phyloP scores from a whole-genome alignment of 495 filamentous ascomycete species.

The Terfezia claveryi region DNA sequence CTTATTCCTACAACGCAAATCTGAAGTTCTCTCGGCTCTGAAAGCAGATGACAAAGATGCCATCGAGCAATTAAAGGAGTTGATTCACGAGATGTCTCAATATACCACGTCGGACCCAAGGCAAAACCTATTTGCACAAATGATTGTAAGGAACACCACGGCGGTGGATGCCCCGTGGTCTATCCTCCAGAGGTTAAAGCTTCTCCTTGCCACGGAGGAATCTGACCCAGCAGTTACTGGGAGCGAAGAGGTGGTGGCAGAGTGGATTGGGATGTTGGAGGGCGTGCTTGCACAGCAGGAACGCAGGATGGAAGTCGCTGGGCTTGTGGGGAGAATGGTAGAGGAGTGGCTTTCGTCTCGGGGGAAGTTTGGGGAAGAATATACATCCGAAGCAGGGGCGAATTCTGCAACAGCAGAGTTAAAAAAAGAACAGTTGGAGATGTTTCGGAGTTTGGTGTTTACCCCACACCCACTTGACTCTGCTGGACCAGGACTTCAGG shows the following conservation, averaged over 20 bases:
- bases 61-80: not conserved
- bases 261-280: slow-evolving; percentile 40
- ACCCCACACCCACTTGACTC: slow-evolving; percentile 26
- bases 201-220: slow-evolving; percentile 4
- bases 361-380: slow-evolving; percentile 1
- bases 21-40: slow-evolving; percentile 15
- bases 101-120: slow-evolving; percentile 20
- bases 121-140: slow-evolving; percentile 23
- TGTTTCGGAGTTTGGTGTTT: slow-evolving; percentile 41
- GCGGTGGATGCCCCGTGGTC: slow-evolving; percentile 7
- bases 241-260: slow-evolving; percentile 31
- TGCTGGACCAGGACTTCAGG: not conserved
- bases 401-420: slow-evolving; percentile 20
- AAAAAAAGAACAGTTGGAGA: slow-evolving; percentile 27
- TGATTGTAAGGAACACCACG: slow-evolving; percentile 20
- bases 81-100: not conserved
- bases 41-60: slow-evolving; percentile 1
- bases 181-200: slow-evolving; percentile 4
- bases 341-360: slow-evolving; percentile 10
- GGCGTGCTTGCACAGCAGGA: slow-evolving; percentile 44
- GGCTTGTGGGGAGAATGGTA: slow-evolving; percentile 1
- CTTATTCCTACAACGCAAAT: slow-evolving; percentile 28
- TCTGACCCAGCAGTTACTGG: slow-evolving; percentile 16
- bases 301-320: slow-evolving; percentile 10
- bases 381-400: slow-evolving; percentile 23